Conservation (phyloP, 2,329 filamentous ascomycete species). For the Neurospora sp. region DNA sequence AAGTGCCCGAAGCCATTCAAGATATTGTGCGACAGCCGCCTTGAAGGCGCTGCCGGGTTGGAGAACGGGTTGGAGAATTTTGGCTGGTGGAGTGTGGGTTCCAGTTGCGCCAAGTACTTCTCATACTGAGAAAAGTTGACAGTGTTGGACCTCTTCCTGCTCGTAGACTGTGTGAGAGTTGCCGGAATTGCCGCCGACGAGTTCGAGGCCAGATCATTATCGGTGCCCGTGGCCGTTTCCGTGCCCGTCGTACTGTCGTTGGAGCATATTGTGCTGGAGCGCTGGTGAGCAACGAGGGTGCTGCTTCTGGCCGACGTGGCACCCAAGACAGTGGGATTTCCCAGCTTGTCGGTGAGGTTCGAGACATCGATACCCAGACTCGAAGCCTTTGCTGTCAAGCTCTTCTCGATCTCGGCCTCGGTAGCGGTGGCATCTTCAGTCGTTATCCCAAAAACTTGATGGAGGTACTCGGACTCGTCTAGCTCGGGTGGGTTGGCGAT, state of each 20-base stretch:
- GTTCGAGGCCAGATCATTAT: conserved; percentile 28
- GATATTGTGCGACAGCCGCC: neutral
- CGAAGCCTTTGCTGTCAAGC: conserved; percentile 25
- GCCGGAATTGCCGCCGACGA: conserved; percentile 22
- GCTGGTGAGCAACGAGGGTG: conserved; percentile 32
- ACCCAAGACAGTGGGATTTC: conserved; percentile 28
- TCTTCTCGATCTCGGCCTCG: conserved; percentile 29
- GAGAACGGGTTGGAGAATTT: conserved; percentile 28
- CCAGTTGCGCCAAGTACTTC: conserved; percentile 36
- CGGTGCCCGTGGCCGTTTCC: conserved; percentile 19
- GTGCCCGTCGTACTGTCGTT: conserved; percentile 23
- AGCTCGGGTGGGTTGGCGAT: conserved; percentile 24
- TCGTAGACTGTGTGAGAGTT: conserved; percentile 14
- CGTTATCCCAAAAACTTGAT: conserved; percentile 26
- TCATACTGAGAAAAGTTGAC: conserved; percentile 43
- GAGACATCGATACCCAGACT: conserved; percentile 25
- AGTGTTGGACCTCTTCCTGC: conserved; percentile 26
- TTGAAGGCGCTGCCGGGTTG: conserved; percentile 20
- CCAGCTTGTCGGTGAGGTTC: conserved; percentile 17
- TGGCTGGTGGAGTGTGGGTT: conserved; percentile 32
- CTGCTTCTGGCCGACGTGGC: conserved; percentile 28
- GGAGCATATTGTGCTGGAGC: conserved; percentile 34
- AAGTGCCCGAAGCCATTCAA: conserved; percentile 21
- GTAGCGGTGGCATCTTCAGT: conserved; percentile 21
- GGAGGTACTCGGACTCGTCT: conserved; percentile 28